Conservation (phyloP, 2,329 filamentous ascomycete species). For the Thelonectria discophora region DNA sequence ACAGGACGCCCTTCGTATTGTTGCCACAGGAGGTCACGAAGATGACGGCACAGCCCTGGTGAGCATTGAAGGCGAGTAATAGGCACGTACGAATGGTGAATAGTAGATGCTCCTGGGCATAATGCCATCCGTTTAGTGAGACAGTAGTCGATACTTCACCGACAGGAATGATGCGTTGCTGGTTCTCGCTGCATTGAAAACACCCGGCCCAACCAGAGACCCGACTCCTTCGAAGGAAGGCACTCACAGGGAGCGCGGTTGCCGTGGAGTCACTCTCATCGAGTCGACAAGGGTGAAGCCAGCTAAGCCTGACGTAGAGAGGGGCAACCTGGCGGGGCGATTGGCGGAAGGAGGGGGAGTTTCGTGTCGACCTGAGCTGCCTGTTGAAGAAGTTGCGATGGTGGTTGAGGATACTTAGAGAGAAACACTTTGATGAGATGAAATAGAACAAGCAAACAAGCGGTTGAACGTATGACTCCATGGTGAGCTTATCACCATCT, state of each 20-base stretch:
- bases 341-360: slow-evolving; percentile 29
- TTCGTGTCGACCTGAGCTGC: slow-evolving; percentile 2
- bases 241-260: slow-evolving; percentile 21
- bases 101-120: neutral
- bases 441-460: neutral
- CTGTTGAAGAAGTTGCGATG: too few species aligned
- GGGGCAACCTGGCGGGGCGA: slow-evolving; percentile 42
- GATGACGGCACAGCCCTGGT: slow-evolving; percentile 11
- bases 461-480: neutral
- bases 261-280: slow-evolving; percentile 19
- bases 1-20: neutral
- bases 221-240: slow-evolving; percentile 1
- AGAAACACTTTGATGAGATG: too few species aligned
- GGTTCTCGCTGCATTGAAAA: neutral
- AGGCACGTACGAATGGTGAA: neutral
- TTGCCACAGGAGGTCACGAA: slow-evolving; percentile 11
- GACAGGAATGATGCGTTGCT: neutral
- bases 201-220: neutral
- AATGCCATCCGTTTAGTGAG: slow-evolving; percentile 3
- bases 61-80: neutral
- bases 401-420: too few species aligned
- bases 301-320: slow-evolving; percentile 36
- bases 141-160: slow-evolving; percentile 1
- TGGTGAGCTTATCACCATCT: too few species aligned
- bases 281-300: slow-evolving; percentile 26